Percentiles rank a stretch among this genome's conserved stretches.
These are phyloP conservation scores for Pythium scleroteichum DNA, from an alignment of 352 stramenopile species.

Conservation along the genomic window DNA sequence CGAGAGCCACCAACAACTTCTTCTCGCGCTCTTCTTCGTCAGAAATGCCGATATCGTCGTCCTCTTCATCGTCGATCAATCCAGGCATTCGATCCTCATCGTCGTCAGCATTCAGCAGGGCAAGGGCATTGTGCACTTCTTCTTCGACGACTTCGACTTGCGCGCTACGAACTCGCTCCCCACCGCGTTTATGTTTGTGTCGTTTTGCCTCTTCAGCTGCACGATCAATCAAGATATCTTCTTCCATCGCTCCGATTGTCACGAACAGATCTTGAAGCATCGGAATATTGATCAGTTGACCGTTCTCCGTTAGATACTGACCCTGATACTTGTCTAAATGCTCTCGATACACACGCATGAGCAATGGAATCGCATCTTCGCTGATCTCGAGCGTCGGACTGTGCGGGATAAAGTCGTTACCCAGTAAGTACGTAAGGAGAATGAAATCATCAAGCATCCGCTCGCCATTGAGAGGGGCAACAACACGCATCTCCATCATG, in stretches of 20 bases:
- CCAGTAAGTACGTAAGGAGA: conserved; percentile 99
- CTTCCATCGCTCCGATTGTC: conserved; percentile 93
- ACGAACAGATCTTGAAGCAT: conserved; percentile 93
- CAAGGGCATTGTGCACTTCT: conserved; percentile 47
- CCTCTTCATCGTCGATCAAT: conserved; percentile 44
- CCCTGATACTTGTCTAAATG: conserved; percentile 80
- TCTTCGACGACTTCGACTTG: conserved; percentile 45
- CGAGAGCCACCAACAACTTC: conserved; percentile 59
- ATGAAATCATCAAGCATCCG: conserved; percentile 99
- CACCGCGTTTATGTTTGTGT: conserved; percentile 38
- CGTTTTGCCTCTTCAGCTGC: conserved; percentile 48
- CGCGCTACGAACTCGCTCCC: conserved; percentile 19
- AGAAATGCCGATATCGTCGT: conserved; percentile 39
- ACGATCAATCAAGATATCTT: conserved; percentile 91
- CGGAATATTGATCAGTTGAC: conserved; percentile 88
- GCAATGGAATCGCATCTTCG: conserved; percentile 96
- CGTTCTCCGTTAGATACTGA: conserved; percentile 92
- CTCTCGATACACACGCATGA: conserved; percentile 92
- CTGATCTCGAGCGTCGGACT: conserved; percentile 98
- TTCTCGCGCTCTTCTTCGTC: conserved; percentile 40
- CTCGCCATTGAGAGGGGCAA: conserved; percentile 76
- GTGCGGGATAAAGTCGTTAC: conserved; percentile 99
- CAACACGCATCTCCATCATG: conserved; percentile 94
- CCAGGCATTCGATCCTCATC: conserved; percentile 31
- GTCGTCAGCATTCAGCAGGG: conserved; percentile 43